Evolutionary conservation across 2,329 filamentous ascomycete genomes (phyloP).

Genomic region (Cladosporium velox): DNA sequence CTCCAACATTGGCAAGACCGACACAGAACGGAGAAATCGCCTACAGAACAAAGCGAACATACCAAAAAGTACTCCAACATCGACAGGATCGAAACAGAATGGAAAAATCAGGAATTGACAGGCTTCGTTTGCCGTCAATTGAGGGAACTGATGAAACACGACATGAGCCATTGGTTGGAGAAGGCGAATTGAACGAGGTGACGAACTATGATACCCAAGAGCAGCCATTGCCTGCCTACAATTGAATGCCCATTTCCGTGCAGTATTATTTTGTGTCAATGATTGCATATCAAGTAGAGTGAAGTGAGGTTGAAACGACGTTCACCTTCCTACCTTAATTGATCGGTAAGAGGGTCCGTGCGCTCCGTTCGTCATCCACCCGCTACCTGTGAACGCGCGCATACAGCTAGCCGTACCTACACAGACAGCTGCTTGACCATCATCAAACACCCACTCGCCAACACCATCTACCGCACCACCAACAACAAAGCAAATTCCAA

Average conservation of each 20-base stretch:
- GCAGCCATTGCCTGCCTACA: background rate
- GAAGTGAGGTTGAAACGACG: conserved; percentile 3
- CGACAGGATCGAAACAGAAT: background rate
- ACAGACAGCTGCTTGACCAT: background rate
- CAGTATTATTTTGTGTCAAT: background rate
- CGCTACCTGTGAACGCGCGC: conserved; percentile 11
- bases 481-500: background rate
- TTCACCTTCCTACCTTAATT: background rate
- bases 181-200: background rate
- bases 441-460: conserved; percentile 8
- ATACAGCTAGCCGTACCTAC: background rate
- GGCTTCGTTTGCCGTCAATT: background rate
- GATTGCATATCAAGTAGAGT: background rate
- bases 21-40: background rate
- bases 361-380: conserved; percentile 9
- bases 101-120: background rate
- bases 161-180: background rate
- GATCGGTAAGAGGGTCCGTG: background rate
- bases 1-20: background rate
- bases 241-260: background rate
- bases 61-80: background rate
- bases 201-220: background rate
- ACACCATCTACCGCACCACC: background rate
- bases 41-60: background rate
- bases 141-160: background rate